phyloP scores from a whole-genome alignment of 306 rosid genomes.

The Trichosanthes truncata region DNA sequence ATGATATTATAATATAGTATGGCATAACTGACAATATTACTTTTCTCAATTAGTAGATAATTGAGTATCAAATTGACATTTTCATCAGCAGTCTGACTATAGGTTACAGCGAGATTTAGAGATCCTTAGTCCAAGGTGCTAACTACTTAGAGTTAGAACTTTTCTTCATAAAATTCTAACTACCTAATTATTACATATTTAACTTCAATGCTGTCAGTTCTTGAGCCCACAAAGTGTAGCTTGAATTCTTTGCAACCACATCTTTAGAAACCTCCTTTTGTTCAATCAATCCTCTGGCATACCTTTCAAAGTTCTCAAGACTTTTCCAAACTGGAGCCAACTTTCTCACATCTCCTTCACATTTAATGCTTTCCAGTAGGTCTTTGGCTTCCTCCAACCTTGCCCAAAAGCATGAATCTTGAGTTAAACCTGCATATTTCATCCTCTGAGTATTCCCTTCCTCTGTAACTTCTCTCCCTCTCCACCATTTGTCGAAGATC shows the following conservation, averaged over 20 bases:
- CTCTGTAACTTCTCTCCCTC: slow-evolving; percentile 11
- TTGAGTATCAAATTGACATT: not conserved
- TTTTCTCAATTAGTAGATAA: not conserved
- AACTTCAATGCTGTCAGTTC: slow-evolving; percentile 37
- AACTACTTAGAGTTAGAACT: not conserved
- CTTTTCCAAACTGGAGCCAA: slow-evolving; percentile 28
- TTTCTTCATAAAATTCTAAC: not conserved
- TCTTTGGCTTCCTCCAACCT: slow-evolving; percentile 80
- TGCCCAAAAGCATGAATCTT: slow-evolving; percentile 86
- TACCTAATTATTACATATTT: slow-evolving; percentile 14
- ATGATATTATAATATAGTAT: not conserved
- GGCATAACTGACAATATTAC: not conserved
- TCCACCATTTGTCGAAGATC: slow-evolving; percentile 73
- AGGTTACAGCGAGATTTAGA: not conserved
- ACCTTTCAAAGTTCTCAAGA: slow-evolving; percentile 39
- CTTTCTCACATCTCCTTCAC: slow-evolving; percentile 33
- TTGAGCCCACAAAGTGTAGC: slow-evolving; percentile 48
- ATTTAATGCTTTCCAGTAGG: slow-evolving; percentile 43
- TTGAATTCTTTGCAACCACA: slow-evolving; percentile 60
- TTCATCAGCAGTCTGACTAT: not conserved
- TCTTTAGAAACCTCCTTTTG: slow-evolving; percentile 63
- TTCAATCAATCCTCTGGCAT: slow-evolving; percentile 40
- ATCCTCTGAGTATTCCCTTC: slow-evolving; percentile 30
- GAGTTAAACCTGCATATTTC: slow-evolving; percentile 64
- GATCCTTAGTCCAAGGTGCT: not conserved